These are phyloP conservation scores for Fusarium subglutinans DNA, from an alignment of 2,329 filamentous ascomycete genomes.

Conservation along the genomic window DNA sequence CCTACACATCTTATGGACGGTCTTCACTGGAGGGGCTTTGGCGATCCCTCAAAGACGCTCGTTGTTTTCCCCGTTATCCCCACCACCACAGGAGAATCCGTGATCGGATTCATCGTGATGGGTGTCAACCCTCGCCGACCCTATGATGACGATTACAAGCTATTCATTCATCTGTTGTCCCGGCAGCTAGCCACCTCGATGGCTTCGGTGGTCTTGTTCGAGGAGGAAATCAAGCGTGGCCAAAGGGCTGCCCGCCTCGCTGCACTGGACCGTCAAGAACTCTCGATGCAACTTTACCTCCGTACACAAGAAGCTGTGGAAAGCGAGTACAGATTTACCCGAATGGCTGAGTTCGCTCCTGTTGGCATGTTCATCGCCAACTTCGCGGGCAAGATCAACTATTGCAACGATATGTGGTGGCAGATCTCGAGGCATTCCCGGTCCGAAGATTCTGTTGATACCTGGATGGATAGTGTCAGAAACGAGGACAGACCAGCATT, in stretches of 20 bases:
- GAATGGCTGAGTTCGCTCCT: conserved; percentile 85
- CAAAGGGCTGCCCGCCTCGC: conserved; percentile 78
- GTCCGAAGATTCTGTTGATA: conserved; percentile 65
- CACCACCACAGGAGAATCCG: conserved; percentile 74
- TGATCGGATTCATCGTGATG: conserved; percentile 81
- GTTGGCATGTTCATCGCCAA: conserved; percentile 90
- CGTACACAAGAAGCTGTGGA: conserved; percentile 70
- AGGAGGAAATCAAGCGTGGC: conserved; percentile 81
- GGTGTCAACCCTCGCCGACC: conserved; percentile 81
- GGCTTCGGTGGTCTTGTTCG: conserved; percentile 83
- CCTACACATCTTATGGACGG: conserved; percentile 71
- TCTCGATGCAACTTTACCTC: conserved; percentile 78
- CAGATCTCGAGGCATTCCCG: conserved; percentile 74
- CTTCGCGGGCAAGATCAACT: conserved; percentile 74
- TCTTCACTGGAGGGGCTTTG: conserved; percentile 75
- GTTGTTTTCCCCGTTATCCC: conserved; percentile 84
- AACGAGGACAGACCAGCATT: conserved; percentile 71
- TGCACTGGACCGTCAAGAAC: conserved; percentile 78
- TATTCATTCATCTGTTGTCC: conserved; percentile 79
- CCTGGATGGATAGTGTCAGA: conserved; percentile 78
- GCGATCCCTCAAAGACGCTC: conserved; percentile 73
- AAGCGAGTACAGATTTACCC: conserved; percentile 80
- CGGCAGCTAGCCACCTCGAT: conserved; percentile 82
- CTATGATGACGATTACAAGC: conserved; percentile 81
- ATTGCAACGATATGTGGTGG: conserved; percentile 84